A percentile compares a stretch with the other conserved stretches of the same genome.
phyloP scores from a whole-genome alignment of 257 asterid genomes.

The Sherardia arvensis region DNA sequence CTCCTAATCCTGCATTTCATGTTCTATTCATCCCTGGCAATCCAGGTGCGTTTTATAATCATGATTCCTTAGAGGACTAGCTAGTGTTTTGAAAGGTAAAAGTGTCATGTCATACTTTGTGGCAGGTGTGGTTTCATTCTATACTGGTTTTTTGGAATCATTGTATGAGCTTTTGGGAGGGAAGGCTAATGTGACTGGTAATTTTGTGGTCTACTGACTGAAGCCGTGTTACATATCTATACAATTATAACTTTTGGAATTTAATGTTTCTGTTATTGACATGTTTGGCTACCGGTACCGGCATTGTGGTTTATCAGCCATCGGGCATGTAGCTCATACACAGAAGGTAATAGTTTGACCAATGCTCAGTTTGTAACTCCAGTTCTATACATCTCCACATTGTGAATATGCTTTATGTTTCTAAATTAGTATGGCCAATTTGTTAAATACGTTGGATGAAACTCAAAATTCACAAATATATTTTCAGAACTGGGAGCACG shows the following conservation, averaged over 20 bases:
- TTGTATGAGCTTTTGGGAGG: conserved; percentile 61
- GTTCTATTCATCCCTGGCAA: conserved; percentile 83
- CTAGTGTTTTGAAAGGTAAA: conserved; percentile 2
- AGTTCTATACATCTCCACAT: background rate
- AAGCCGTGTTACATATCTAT: background rate
- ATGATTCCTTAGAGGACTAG: background rate
- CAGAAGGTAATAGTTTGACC: conserved; percentile 40
- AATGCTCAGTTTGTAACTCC: conserved; percentile 3
- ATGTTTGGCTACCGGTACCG: conserved; percentile 13
- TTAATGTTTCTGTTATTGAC: background rate
- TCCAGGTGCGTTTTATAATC: conserved; percentile 44
- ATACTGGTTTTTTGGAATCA: conserved; percentile 63
- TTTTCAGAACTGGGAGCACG: conserved; percentile 66
- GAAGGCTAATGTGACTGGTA: conserved; percentile 72
- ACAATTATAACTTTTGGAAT: background rate
- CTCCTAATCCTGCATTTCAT: conserved; percentile 51
- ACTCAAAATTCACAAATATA: conserved; percentile 9
- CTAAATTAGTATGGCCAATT: background rate
- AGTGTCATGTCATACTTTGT: conserved; percentile 12
- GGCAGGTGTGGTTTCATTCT: conserved; percentile 76
- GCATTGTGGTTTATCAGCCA: conserved; percentile 30
- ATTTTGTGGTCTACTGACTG: conserved; percentile 6
- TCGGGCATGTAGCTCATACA: conserved; percentile 63
- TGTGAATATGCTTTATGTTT: background rate
- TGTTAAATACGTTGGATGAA: background rate